Evolutionary conservation across 768 basidiomycete species (phyloP).

Genomic region (Termitomyces sp.): DNA sequence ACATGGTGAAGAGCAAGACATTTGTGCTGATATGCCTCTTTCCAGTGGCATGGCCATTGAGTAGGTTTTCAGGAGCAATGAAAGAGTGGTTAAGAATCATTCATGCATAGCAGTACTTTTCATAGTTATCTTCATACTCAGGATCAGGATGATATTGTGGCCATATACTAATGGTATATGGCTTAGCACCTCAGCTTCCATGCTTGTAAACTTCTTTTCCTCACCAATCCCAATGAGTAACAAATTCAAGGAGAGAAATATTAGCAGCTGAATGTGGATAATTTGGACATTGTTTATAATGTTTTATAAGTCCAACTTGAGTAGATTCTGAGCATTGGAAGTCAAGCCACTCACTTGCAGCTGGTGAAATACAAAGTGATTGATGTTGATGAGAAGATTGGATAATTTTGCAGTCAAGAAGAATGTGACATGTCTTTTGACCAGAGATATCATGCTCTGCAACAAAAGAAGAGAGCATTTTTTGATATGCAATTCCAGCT

Average conservation of each 20-base stretch:
- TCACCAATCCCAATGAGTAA: background rate
- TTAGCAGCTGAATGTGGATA: too few species aligned
- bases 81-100: too few species aligned
- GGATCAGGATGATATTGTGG: too few species aligned
- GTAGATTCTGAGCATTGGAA: background rate
- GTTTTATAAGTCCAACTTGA: background rate
- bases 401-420: conserved; percentile 3
- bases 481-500: conserved; percentile 7
- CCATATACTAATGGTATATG: too few species aligned
- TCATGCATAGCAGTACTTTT: too few species aligned
- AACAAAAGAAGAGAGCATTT: conserved; percentile 7
- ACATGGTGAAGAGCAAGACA: too few species aligned
- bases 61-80: too few species aligned
- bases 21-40: too few species aligned
- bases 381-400: background rate
- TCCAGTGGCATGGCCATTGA: too few species aligned
- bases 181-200: background rate
- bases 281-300: background rate
- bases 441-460: conserved; percentile 7
- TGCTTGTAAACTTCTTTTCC: background rate
- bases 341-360: background rate
- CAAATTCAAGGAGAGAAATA: too few species aligned
- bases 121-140: too few species aligned
- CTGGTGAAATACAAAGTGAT: conserved; percentile 4
- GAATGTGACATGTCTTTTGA: conserved; percentile 7